Conservation (phyloP, 2,329 filamentous ascomycete species). For the Teratosphaeria nubilosa region DNA sequence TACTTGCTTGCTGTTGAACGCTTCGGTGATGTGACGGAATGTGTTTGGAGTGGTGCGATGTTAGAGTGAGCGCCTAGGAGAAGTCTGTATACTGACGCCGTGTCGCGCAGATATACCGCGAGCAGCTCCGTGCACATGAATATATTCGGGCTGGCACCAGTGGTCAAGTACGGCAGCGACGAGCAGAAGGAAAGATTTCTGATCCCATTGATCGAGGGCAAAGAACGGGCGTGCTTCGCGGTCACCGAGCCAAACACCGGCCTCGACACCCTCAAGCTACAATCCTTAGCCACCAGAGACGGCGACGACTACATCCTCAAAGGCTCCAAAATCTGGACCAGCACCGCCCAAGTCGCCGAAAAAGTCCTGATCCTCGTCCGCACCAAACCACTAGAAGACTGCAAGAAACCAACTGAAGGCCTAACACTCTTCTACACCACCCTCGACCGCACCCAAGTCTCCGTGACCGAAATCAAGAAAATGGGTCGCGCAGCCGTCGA, state of each 20-base stretch:
- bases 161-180: slow-evolving; percentile 34
- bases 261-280: slow-evolving; percentile 33
- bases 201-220: slow-evolving; percentile 30
- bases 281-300: slow-evolving; percentile 27
- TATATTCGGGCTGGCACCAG: slow-evolving; percentile 37
- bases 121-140: slow-evolving; percentile 39
- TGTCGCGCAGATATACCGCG: slow-evolving; percentile 23
- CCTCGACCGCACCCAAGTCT: slow-evolving; percentile 27
- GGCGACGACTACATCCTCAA: slow-evolving; percentile 29
- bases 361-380: slow-evolving; percentile 35
- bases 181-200: slow-evolving; percentile 34
- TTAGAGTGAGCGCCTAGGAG: not conserved
- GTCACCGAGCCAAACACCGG: slow-evolving; percentile 37
- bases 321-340: slow-evolving; percentile 38
- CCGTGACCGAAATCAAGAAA: slow-evolving; percentile 36
- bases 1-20: not conserved
- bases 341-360: slow-evolving; percentile 35
- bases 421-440: slow-evolving; percentile 39
- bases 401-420: slow-evolving; percentile 33
- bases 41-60: not conserved
- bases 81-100: not conserved
- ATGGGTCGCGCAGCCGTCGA: slow-evolving; percentile 38
- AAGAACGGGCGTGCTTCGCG: slow-evolving; percentile 33
- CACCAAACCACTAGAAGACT: slow-evolving; percentile 33
- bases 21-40: not conserved